Evolutionary conservation across 306 rosid species (phyloP).

Genomic region (Styphnolobium japonicum): DNA sequence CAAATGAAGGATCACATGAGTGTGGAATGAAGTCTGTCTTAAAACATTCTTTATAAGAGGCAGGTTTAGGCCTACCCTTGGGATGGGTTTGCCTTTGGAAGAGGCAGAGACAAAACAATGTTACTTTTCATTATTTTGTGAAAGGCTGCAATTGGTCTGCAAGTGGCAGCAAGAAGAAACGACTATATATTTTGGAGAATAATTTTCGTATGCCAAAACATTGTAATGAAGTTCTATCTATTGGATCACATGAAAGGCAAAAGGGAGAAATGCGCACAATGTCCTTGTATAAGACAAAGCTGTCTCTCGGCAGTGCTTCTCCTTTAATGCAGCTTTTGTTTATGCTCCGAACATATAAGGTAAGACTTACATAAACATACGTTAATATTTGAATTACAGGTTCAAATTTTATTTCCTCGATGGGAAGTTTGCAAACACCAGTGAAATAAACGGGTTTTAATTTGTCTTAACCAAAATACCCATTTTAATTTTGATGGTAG

Average conservation of each 20-base stretch:
- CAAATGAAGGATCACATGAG: slow-evolving; percentile 34
- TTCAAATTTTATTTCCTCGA: neutral
- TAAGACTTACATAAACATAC: too few relatives aligned
- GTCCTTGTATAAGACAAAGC: slow-evolving; percentile 22
- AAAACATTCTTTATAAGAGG: neutral
- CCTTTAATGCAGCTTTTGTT: neutral
- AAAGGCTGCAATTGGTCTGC: slow-evolving; percentile 26
- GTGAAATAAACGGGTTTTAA: too few relatives aligned
- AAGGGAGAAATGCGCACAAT: neutral
- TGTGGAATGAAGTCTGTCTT: neutral
- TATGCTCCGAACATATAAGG: too few relatives aligned
- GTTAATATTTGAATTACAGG: too few relatives aligned
- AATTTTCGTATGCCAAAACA: neutral
- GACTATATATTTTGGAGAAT: slow-evolving; percentile 19
- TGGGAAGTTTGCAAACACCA: neutral
- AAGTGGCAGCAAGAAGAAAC: slow-evolving; percentile 21
- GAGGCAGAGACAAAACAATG: slow-evolving; percentile 12
- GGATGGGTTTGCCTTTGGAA: neutral
- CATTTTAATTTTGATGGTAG: neutral
- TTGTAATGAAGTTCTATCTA: slow-evolving; percentile 18
- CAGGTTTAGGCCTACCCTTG: neutral
- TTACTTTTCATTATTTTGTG: neutral
- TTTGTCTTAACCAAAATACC: too few relatives aligned
- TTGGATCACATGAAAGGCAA: slow-evolving; percentile 32
- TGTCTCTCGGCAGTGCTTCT: neutral